A percentile compares a stretch with the other conserved stretches of the same genome.
These are phyloP conservation scores for Westerdykella sp. DNA, from an alignment of 2,329 filamentous ascomycete species.

Conservation along the genomic window DNA sequence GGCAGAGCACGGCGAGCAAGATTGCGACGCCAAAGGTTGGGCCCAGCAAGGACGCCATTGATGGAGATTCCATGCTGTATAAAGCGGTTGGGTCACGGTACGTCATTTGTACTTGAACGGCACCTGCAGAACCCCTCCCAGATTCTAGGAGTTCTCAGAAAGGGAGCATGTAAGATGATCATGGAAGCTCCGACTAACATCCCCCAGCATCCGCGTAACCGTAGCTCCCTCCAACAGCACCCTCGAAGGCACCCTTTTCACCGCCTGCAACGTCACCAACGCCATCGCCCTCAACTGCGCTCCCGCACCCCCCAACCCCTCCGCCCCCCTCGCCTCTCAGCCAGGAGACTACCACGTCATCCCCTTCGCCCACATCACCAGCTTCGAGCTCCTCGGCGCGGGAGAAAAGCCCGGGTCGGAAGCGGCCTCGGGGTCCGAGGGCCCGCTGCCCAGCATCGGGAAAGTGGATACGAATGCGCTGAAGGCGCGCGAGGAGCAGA, in stretches of 20 bases:
- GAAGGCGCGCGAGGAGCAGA: constrained; percentile 50
- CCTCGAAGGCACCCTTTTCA: constrained; percentile 58
- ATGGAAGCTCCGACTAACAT: background rate
- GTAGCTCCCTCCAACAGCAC: constrained; percentile 48
- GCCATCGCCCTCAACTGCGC: constrained; percentile 56
- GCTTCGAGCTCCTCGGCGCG: constrained; percentile 48
- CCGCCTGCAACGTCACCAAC: constrained; percentile 55
- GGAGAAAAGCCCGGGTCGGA: constrained; percentile 28
- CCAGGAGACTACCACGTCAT: constrained; percentile 56
- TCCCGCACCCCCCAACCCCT: constrained; percentile 39
- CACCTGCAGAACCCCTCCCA: background rate
- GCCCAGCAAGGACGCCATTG: constrained; percentile 41
- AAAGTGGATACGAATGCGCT: constrained; percentile 51
- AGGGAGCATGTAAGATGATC: too few species aligned
- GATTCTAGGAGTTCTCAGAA: too few species aligned
- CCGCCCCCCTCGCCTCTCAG: constrained; percentile 34
- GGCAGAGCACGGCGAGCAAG: constrained; percentile 50
- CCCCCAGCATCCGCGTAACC: constrained; percentile 51
- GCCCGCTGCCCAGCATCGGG: constrained; percentile 40
- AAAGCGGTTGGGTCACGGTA: constrained; percentile 58
- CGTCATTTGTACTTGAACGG: constrained; percentile 16
- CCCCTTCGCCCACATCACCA: constrained; percentile 53
- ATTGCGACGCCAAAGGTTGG: constrained; percentile 47
- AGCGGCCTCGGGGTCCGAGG: constrained; percentile 41
- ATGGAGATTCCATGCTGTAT: constrained; percentile 50